Base-by-base conservation (phyloP, 495 filamentous ascomycete genomes). In the Daldinia decipiens region DNA sequence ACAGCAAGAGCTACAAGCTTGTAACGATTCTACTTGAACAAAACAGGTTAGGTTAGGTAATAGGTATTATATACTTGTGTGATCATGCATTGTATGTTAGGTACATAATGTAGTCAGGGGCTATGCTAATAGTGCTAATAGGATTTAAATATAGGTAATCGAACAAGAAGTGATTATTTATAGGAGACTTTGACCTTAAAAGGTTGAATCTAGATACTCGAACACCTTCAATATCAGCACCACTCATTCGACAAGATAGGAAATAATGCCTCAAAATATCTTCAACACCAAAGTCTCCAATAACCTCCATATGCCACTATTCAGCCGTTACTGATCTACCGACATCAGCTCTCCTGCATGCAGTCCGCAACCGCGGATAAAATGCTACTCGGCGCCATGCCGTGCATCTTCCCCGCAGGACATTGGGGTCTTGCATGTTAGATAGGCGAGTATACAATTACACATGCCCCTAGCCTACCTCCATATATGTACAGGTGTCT, bases 321-420 rank as follows among this genome's bases (percentile, higher is more conserved):
- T 8, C 21, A 53, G 11, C 21, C 19, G 27, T 13, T 47, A 56
- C 36, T 2, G 5, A 71, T 65, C 62, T 71, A 71, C 68, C 68
- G 68, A 57, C 40, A 21, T n/a, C 21, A 47, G 21, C 19, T 71
- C 11, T 27, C 29, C 24, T 51, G 9, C 47, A 56, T 15, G 12
- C n/a, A 29, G 15, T 6, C 47, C 15, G 3, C 17, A 59, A 17
- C 68, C 62, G 57, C 68, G 68, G 68, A 71, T 71, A 71, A 70
- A 70, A 60, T 65, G 17, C 51, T 56, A 55, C 61, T 59, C 38
- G 34, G 57, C 34, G 31, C 15, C 12, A 43, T 52, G n/a, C 24
- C 2, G 21, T 45, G 17, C 19, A 31, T 58, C 9, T 71, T 62
- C 68, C 68, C 68, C 68, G 68, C 68, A 71, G 36, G 32, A 34